A percentile compares a stretch with the other conserved stretches of the same genome.
Conservation (phyloP, 768 basidiomycete species). For the Guyanaporus albipodus region DNA sequence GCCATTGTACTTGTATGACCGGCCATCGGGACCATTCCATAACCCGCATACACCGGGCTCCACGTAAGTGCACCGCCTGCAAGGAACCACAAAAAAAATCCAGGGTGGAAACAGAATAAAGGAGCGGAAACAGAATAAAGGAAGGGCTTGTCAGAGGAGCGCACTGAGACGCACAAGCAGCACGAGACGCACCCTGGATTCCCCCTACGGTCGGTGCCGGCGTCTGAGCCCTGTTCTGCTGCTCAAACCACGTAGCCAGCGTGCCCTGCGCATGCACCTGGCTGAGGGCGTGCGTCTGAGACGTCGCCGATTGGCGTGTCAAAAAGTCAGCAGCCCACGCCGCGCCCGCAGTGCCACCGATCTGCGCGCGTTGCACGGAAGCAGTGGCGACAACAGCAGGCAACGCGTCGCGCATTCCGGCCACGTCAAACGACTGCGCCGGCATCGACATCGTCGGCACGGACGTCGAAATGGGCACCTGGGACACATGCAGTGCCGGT, state of each 20-base stretch:
- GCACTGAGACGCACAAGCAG: neutral
- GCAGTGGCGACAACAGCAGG: conserved; percentile 3
- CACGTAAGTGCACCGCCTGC: conserved; percentile 38
- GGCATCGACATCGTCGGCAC: conserved; percentile 26
- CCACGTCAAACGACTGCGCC: conserved; percentile 52
- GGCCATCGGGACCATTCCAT: conserved; percentile 39
- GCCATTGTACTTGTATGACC: conserved; percentile 23
- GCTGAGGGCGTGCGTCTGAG: neutral
- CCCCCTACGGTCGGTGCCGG: conserved; percentile 2
- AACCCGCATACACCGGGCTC: conserved; percentile 36
- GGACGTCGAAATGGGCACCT: conserved; percentile 20
- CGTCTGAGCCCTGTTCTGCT: conserved; percentile 9
- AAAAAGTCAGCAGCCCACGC: conserved; percentile 68
- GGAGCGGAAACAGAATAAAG: neutral
- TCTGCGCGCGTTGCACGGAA: conserved; percentile 16
- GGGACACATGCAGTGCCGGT: conserved; percentile 26
- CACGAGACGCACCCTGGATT: conserved; percentile 16
- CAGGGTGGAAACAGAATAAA: neutral
- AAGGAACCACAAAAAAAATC: neutral
- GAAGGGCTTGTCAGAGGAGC: conserved; percentile 1
- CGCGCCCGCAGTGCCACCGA: conserved; percentile 16
- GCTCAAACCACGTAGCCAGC: conserved; percentile 10
- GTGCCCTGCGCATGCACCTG: conserved; percentile 11
- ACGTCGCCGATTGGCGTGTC: conserved; percentile 24
- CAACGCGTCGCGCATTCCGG: conserved; percentile 32